Evolutionary conservation across 257 asterid genomes (phyloP), one percentile per base, ranked within the genome.

Genomic region (Anisodus acutangulus): DNA sequence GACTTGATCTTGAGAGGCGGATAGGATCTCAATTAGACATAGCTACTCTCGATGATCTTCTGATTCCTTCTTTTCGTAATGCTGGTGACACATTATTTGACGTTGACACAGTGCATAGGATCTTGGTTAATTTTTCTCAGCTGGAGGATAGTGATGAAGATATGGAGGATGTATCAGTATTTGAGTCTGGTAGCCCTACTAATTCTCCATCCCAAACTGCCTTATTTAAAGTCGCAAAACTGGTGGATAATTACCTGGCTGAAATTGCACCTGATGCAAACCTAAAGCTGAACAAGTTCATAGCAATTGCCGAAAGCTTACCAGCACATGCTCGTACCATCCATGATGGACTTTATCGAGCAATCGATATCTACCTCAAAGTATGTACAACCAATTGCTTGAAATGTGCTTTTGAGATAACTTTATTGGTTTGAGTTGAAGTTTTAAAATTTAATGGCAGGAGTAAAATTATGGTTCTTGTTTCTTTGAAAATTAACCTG

Each of bases 221-320:
- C 4, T 49, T 95, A 82, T 89, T 88, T 79, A 95, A 92, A 90
- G 99, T 95, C 35, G 91, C 98, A 11, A 96, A 92, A 85, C 86
- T 96, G 4, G 93, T 96, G 81, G 99, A 96, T 83, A 91, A 89
- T 88, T 96, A 91, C 85, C 88, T 96, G 53, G 92, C 98, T 58
- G 99, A 96, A 90, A 93, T 96, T 79, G 99, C 99, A 41, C 98
- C 98, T 0, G 99, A 96, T 72, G 90, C 94, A 15, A 96, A 94
- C 83, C 97, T 96, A 54, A 93, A 93, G 90, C 97, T 94, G 83
- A 88, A 90, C 68, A 86, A 91, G 90, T 94, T 96, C 85, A 70
- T 94, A 19, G 97, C 97, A 16, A 87, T 96, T 79, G 97, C 98
- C 10, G 98, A 94, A 83, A 86, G 92, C 71, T 85, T 94, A 83